Conservation (phyloP, 768 basidiomycete species). For the Pisolithus microcarpus region DNA sequence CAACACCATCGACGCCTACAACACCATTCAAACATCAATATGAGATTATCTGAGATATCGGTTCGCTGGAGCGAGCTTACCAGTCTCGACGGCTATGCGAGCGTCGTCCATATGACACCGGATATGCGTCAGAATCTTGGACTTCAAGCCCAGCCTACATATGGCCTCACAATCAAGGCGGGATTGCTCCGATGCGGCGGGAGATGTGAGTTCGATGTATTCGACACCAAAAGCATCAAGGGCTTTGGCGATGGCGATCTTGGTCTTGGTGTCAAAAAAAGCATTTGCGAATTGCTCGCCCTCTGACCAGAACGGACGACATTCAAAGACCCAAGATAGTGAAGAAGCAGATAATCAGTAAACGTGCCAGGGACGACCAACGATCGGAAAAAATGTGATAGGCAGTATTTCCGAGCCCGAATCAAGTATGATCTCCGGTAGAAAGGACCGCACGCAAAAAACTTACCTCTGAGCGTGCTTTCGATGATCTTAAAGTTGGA, state of each 20-base stretch:
- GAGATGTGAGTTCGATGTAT: constrained; percentile 98
- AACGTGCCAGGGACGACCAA: neutral
- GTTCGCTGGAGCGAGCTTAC: constrained; percentile 32
- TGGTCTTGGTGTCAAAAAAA: constrained; percentile 99
- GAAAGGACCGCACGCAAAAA: too few species aligned
- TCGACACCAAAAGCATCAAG: constrained; percentile 99
- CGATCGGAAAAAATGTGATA: neutral
- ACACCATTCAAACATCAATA: neutral
- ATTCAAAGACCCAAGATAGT: neutral
- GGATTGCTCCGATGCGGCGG: constrained; percentile 95
- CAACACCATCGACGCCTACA: constrained; percentile 93
- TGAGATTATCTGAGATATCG: neutral
- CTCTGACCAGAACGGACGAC: constrained; percentile 44
- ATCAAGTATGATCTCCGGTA: neutral
- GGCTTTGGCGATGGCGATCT: constrained; percentile 97
- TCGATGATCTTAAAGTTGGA: constrained; percentile 97
- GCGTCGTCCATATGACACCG: constrained; percentile 99
- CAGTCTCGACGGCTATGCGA: constrained; percentile 95
- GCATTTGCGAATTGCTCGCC: constrained; percentile 99
- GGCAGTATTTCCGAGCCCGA: neutral
- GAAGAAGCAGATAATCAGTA: neutral
- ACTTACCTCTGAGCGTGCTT: constrained; percentile 78
- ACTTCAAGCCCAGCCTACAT: constrained; percentile 95
- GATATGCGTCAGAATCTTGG: constrained; percentile 97
- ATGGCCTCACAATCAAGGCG: constrained; percentile 92